phyloP scores from a whole-genome alignment of 169 alveolate species.

The Cryptosporidium ubiquitum region DNA sequence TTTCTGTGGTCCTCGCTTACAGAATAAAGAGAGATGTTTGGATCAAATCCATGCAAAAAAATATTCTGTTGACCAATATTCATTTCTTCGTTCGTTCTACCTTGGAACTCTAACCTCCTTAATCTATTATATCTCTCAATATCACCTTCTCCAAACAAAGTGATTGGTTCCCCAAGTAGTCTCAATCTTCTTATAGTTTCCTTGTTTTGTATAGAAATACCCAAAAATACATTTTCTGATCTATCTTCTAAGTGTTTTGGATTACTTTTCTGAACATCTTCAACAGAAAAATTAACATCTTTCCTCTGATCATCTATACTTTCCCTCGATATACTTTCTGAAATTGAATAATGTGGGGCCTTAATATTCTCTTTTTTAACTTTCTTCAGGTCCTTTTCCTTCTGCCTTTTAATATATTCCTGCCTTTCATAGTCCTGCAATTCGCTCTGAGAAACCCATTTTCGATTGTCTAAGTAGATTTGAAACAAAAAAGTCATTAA shows the following conservation, averaged over 20 bases:
- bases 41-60: slow-evolving; percentile 38
- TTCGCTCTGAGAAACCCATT: slow-evolving; percentile 47
- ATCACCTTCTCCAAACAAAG: slow-evolving; percentile 83
- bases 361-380: neutral
- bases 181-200: slow-evolving; percentile 79
- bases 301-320: neutral
- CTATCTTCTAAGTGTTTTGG: neutral
- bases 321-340: neutral
- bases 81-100: slow-evolving; percentile 70
- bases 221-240: neutral
- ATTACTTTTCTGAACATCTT: neutral
- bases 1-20: slow-evolving; percentile 75
- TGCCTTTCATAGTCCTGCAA: slow-evolving; percentile 10
- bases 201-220: slow-evolving; percentile 8
- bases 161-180: slow-evolving; percentile 80
- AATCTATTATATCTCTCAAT: slow-evolving; percentile 79
- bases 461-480: slow-evolving; percentile 7
- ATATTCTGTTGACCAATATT: slow-evolving; percentile 71
- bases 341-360: neutral
- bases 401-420: slow-evolving; percentile 33
- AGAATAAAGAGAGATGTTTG: slow-evolving; percentile 75
- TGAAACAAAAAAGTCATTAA: neutral
- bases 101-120: slow-evolving; percentile 40
- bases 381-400: slow-evolving; percentile 19
- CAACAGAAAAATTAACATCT: neutral